These are phyloP conservation scores for Citrus unshiu DNA, from an alignment of 345 rosid genomes.

Conservation along the genomic window DNA sequence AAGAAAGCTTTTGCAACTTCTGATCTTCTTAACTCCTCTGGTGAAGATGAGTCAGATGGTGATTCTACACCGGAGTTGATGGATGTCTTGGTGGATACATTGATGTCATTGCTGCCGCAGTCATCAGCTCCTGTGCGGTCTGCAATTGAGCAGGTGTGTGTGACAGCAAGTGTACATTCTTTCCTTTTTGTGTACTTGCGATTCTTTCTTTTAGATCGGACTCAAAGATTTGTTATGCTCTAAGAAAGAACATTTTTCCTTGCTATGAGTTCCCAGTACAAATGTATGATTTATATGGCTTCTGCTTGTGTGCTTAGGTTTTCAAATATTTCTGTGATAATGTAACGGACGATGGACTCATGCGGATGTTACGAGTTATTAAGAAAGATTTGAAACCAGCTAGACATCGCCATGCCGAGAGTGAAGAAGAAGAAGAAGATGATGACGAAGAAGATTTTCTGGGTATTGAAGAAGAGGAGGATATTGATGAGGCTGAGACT, in stretches of 20 bases:
- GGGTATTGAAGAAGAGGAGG: constrained; percentile 87
- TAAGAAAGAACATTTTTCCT: not conserved
- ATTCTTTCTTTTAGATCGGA: not conserved
- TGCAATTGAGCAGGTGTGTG: constrained; percentile 80
- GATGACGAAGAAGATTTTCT: constrained; percentile 75
- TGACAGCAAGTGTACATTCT: not conserved
- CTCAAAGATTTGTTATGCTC: not conserved
- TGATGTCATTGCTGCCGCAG: constrained; percentile 86
- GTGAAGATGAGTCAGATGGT: constrained; percentile 57
- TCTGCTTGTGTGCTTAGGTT: constrained; percentile 48
- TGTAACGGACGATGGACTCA: constrained; percentile 70
- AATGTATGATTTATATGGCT: not conserved
- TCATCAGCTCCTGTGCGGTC: constrained; percentile 87
- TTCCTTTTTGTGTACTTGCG: not conserved
- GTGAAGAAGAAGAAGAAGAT: constrained; percentile 45
- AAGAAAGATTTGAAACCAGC: constrained; percentile 89
- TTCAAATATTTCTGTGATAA: constrained; percentile 78
- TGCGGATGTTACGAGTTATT: constrained; percentile 80
- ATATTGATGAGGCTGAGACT: constrained; percentile 59
- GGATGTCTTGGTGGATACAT: constrained; percentile 86
- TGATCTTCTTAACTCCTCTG: constrained; percentile 50
- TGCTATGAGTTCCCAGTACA: not conserved
- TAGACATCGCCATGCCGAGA: constrained; percentile 61
- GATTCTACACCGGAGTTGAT: constrained; percentile 66
- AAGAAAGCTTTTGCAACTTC: constrained; percentile 63